Evolutionary conservation across 2,329 filamentous ascomycete genomes (phyloP).

Genomic region (Graphiopsis chlorocephala): DNA sequence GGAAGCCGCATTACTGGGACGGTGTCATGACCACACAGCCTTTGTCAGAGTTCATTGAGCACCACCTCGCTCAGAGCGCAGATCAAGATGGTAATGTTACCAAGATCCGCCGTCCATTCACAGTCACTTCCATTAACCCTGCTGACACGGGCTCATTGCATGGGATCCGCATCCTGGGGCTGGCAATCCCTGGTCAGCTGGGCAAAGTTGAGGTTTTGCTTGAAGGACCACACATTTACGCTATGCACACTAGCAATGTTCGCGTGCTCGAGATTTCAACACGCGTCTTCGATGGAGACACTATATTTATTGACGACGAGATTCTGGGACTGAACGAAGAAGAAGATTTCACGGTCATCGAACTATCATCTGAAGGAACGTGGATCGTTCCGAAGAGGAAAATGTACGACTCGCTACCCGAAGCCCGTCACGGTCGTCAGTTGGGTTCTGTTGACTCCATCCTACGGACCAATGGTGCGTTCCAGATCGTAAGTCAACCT

Average conservation of each 20-base stretch:
- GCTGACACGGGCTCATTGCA: slow-evolving; percentile 52
- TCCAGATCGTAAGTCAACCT: slow-evolving; percentile 41
- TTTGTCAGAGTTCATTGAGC: slow-evolving; percentile 49
- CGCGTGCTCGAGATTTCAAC: slow-evolving; percentile 27
- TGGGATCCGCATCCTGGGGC: slow-evolving; percentile 50
- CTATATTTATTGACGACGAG: slow-evolving; percentile 21
- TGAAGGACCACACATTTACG: slow-evolving; percentile 31
- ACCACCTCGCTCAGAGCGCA: slow-evolving; percentile 30
- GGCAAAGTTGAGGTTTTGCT: slow-evolving; percentile 48
- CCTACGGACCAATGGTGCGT: slow-evolving; percentile 46
- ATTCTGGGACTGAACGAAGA: neutral
- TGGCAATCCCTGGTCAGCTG: slow-evolving; percentile 50
- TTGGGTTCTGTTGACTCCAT: slow-evolving; percentile 55
- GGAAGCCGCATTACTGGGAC: slow-evolving; percentile 53
- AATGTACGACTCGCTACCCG: no score
- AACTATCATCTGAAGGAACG: neutral
- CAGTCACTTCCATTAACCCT: slow-evolving; percentile 50
- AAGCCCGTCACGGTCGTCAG: slow-evolving; percentile 41
- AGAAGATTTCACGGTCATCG: neutral
- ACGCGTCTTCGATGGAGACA: slow-evolving; percentile 20
- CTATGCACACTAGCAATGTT: slow-evolving; percentile 45
- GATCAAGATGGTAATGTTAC: slow-evolving; percentile 18
- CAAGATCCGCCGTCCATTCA: slow-evolving; percentile 40
- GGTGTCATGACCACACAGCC: slow-evolving; percentile 53
- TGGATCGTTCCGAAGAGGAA: neutral